Evolutionary conservation across 306 rosid species (phyloP).

Genomic region (Mucuna pruriens): DNA sequence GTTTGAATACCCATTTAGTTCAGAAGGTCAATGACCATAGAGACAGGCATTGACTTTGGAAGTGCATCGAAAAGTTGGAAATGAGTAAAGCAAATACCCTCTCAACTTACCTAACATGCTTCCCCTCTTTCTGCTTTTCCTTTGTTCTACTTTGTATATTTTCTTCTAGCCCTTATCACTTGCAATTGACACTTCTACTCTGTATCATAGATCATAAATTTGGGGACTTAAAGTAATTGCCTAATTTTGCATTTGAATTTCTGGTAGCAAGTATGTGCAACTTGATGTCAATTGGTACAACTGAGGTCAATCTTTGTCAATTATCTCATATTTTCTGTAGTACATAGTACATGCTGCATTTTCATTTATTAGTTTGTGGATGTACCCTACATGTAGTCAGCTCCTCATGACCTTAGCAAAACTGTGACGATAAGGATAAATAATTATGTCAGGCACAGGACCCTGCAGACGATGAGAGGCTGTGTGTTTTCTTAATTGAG

Average conservation of each 20-base stretch:
- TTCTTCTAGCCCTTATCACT: conserved; percentile 19
- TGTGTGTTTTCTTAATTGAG: conserved; percentile 81
- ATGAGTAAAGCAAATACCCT: neutral
- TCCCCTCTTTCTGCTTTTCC: neutral
- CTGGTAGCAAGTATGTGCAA: neutral
- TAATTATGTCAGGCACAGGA: conserved; percentile 62
- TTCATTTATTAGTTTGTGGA: conserved; percentile 3
- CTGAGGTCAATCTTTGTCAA: conserved; percentile 5
- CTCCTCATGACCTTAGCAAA: conserved; percentile 1
- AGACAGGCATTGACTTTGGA: neutral
- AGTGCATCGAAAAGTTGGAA: neutral
- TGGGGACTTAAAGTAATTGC: conserved; percentile 18
- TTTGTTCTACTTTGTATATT: conserved; percentile 13
- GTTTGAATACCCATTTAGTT: neutral
- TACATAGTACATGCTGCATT: neutral
- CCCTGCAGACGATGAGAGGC: conserved; percentile 68
- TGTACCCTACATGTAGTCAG: neutral
- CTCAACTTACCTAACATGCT: neutral
- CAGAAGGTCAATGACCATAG: neutral
- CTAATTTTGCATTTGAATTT: conserved; percentile 5
- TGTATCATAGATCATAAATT: conserved; percentile 7
- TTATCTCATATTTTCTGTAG: neutral
- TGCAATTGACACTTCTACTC: neutral
- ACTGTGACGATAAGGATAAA: conserved; percentile 29
- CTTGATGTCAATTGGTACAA: conserved; percentile 23